phyloP scores from a whole-genome alignment of 202 grass and related monocot species.

The Cymbopogon flexuosus region DNA sequence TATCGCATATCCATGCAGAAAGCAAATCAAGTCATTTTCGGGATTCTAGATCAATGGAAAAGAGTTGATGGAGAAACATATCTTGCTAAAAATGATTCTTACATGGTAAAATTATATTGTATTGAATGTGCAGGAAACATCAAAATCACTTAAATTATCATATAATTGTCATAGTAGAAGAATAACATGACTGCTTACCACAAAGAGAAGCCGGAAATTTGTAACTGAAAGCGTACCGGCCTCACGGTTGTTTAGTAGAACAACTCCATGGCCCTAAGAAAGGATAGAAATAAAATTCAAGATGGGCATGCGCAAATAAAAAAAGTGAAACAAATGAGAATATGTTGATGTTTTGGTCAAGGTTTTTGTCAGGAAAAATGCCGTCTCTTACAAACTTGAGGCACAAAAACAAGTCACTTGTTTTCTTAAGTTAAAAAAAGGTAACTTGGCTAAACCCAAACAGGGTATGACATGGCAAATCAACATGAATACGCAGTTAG shows the following conservation, averaged over 20 bases:
- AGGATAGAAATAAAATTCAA: slow-evolving; percentile 13
- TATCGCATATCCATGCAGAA: not conserved
- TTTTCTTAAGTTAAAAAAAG: not conserved
- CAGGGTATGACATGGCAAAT: slow-evolving; percentile 1
- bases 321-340: not conserved
- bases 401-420: not conserved
- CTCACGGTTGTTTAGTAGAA: slow-evolving; percentile 71
- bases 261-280: slow-evolving; percentile 63
- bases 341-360: not conserved
- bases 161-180: not conserved
- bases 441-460: not conserved
- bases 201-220: slow-evolving; percentile 92
- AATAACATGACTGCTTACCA: slow-evolving; percentile 54
- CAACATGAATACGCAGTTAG: not conserved
- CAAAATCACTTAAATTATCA: not conserved
- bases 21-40: not conserved
- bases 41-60: not conserved
- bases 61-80: not conserved
- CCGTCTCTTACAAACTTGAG: not conserved
- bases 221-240: slow-evolving; percentile 81
- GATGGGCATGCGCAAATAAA: not conserved
- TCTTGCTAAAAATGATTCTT: not conserved
- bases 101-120: not conserved
- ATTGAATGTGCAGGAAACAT: not conserved
- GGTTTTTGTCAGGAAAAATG: slow-evolving; percentile 22